Evolutionary conservation across 148 eudicot genomes (phyloP).

Genomic region (Fagopyrum esculentum): DNA sequence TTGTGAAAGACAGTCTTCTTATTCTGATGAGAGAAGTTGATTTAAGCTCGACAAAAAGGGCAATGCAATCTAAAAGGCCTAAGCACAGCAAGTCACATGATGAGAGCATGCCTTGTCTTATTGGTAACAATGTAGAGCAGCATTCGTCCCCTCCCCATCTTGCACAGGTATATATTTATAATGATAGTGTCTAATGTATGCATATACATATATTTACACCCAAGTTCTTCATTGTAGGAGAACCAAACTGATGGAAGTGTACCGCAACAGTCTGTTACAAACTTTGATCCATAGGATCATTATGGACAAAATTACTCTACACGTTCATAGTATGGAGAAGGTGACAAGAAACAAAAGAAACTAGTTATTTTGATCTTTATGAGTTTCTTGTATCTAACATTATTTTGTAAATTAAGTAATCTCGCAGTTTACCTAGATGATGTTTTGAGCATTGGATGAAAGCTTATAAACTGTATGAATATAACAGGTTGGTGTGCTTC

Average conservation of each 20-base stretch:
- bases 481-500: not conserved
- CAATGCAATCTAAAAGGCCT: not conserved
- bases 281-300: not conserved
- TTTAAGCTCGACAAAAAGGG: not conserved
- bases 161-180: not conserved
- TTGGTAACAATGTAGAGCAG: not conserved
- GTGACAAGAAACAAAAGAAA: not conserved
- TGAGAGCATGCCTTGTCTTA: not conserved
- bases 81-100: not conserved
- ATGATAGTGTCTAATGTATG: not conserved
- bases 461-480: not conserved
- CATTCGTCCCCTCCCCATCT: not conserved
- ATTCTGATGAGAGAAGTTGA: not conserved
- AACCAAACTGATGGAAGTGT: not conserved
- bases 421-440: too few species aligned
- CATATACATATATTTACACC: not conserved
- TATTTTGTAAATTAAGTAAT: not conserved
- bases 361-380: not conserved
- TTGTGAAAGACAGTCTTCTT: slow-evolving; percentile 3
- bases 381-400: not conserved
- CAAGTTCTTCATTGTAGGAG: not conserved
- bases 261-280: not conserved
- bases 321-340: not conserved
- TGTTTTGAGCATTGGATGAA: not conserved
- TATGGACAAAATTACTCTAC: not conserved